Conservation (phyloP, 352 stramenopile genomes). For the Phytophthora idaei region DNA sequence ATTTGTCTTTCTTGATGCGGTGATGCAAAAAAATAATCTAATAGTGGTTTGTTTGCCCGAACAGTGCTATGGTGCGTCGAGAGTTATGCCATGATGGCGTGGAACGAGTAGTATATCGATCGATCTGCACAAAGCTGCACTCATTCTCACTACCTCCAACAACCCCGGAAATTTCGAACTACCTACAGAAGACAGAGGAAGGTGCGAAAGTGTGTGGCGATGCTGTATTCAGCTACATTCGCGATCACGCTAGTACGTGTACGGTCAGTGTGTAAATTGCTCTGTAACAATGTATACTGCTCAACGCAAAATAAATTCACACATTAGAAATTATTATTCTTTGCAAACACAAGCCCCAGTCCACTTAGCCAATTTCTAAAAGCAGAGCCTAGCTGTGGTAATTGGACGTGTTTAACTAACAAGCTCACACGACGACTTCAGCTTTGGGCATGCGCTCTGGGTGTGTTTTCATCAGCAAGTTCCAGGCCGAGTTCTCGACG, state of each 20-base stretch:
- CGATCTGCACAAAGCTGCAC: conserved; percentile 42
- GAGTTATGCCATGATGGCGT: conserved; percentile 41
- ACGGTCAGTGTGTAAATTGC: conserved; percentile 17
- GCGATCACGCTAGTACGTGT: conserved; percentile 21
- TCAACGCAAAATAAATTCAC: conserved; percentile 22
- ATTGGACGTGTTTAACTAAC: background rate
- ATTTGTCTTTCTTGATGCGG: background rate
- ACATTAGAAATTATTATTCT: conserved; percentile 29
- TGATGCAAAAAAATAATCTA: conserved; percentile 4
- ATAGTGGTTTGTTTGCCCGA: conserved; percentile 30
- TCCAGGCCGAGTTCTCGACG: conserved; percentile 66
- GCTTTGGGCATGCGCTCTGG: conserved; percentile 38
- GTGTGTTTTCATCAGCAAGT: conserved; percentile 63
- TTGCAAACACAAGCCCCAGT: conserved; percentile 7
- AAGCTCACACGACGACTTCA: conserved; percentile 36
- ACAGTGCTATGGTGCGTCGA: conserved; percentile 39
- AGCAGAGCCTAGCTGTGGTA: background rate
- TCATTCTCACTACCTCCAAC: conserved; percentile 25
- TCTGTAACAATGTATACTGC: background rate
- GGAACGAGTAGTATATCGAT: conserved; percentile 39
- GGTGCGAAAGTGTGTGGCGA: conserved; percentile 45
- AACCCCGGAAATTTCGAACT: conserved; percentile 28
- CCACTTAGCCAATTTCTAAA: background rate
- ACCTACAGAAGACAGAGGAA: conserved; percentile 30
- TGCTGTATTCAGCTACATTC: conserved; percentile 52